A percentile compares a stretch with the other conserved stretches of the same genome.
These are phyloP conservation scores for Erodium maritimum DNA, from an alignment of 345 rosid species.

Conservation along the genomic window DNA sequence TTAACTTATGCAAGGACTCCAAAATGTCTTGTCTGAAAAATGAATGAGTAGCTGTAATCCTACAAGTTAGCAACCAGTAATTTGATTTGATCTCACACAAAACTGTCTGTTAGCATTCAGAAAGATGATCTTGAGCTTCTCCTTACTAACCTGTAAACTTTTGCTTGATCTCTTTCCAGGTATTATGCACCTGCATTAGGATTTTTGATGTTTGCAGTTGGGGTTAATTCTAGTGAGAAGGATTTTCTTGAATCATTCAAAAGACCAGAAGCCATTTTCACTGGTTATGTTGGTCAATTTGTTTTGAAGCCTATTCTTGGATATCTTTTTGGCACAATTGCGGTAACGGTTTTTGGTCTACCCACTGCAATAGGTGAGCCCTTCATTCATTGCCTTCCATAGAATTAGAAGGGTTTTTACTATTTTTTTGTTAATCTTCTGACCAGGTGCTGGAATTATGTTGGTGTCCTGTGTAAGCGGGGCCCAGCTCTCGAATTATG, in stretches of 20 bases:
- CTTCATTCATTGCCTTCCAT: slow-evolving; percentile 3
- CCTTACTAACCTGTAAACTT: no score
- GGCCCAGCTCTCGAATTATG: slow-evolving; percentile 90
- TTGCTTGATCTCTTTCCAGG: slow-evolving; percentile 28
- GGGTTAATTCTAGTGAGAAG: slow-evolving; percentile 76
- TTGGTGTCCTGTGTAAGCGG: slow-evolving; percentile 94
- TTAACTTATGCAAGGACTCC: no score
- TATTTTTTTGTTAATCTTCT: slow-evolving; percentile 11
- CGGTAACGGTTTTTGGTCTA: slow-evolving; percentile 57
- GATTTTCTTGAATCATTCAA: slow-evolving; percentile 84
- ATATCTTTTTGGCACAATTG: slow-evolving; percentile 56
- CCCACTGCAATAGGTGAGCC: slow-evolving; percentile 64
- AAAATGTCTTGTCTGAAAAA: background rate
- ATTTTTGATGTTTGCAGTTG: slow-evolving; percentile 96
- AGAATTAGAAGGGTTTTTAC: background rate
- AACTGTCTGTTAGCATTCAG: no score
- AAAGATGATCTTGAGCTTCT: no score
- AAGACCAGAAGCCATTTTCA: slow-evolving; percentile 59
- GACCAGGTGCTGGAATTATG: slow-evolving; percentile 84
- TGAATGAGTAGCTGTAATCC: background rate
- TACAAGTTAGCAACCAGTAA: background rate
- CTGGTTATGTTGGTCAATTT: slow-evolving; percentile 76
- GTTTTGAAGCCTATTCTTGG: slow-evolving; percentile 82
- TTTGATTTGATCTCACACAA: no score
- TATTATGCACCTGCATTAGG: slow-evolving; percentile 93